phyloP scores from a whole-genome alignment of 2,329 filamentous ascomycete genomes.

The Colletotrichum liriopes region DNA sequence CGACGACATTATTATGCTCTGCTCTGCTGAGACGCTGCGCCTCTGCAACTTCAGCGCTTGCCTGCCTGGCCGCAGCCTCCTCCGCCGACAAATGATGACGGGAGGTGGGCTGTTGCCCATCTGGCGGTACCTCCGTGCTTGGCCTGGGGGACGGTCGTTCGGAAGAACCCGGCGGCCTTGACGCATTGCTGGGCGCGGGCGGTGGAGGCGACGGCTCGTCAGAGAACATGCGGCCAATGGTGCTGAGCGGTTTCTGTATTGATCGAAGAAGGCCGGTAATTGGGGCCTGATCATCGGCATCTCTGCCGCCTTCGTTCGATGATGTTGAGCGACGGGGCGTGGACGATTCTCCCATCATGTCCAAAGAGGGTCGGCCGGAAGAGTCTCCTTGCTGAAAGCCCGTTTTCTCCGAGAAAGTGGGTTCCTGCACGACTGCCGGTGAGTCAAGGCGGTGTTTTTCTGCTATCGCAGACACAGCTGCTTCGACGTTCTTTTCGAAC shows the following conservation, averaged over 20 bases:
- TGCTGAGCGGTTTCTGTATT: conserved; percentile 91
- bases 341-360: conserved; percentile 50
- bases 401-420: conserved; percentile 62
- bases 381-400: conserved; percentile 62
- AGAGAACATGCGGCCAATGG: conserved; percentile 95
- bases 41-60: conserved; percentile 90
- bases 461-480: conserved; percentile 94
- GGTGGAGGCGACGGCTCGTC: conserved; percentile 66
- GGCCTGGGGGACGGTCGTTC: conserved; percentile 52
- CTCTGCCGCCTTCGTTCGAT: conserved; percentile 64
- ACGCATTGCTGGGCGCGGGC: conserved; percentile 50
- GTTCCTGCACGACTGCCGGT: conserved; percentile 58
- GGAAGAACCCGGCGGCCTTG: conserved; percentile 56
- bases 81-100: conserved; percentile 75
- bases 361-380: conserved; percentile 51
- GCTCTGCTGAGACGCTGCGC: conserved; percentile 85
- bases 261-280: conserved; percentile 89
- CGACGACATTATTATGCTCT: conserved; percentile 92
- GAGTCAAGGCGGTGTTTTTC: conserved; percentile 81
- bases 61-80: conserved; percentile 91
- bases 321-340: conserved; percentile 68
- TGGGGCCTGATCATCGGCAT: conserved; percentile 81
- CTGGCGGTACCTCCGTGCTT: conserved; percentile 47
- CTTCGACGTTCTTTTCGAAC: conserved; percentile 96
- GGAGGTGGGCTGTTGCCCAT: conserved; percentile 45